Conservation (phyloP, 1,284 basidiomycete genomes). For the Sanghuangporus weigelae region DNA sequence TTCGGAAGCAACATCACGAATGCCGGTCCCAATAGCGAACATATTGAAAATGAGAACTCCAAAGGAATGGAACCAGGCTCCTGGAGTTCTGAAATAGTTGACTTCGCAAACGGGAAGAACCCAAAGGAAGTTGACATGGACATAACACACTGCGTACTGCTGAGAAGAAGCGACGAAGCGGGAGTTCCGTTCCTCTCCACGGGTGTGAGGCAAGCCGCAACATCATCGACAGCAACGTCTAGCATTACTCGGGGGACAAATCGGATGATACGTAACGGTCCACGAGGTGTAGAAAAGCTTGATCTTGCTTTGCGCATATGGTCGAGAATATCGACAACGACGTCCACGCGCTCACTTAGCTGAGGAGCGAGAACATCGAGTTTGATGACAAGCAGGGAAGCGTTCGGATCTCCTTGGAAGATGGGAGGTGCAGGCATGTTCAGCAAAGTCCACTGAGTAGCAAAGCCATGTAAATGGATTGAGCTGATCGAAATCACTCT, state of each 20-base stretch:
- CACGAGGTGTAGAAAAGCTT: slow-evolving; percentile 29
- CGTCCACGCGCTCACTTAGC: slow-evolving; percentile 47
- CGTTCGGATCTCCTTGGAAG: slow-evolving; percentile 53
- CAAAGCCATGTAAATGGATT: slow-evolving; percentile 38
- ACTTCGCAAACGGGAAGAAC: slow-evolving; percentile 3
- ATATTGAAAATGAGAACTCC: slow-evolving; percentile 1
- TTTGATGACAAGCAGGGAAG: slow-evolving; percentile 49
- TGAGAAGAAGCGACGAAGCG: slow-evolving; percentile 9
- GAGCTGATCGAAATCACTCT: slow-evolving; percentile 43
- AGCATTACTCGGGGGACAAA: slow-evolving; percentile 10
- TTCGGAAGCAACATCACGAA: slow-evolving; percentile 15
- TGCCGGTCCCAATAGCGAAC: slow-evolving; percentile 13
- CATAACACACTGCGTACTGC: slow-evolving; percentile 15
- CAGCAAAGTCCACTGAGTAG: slow-evolving; percentile 56
- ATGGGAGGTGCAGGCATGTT: slow-evolving; percentile 45
- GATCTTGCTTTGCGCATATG: slow-evolving; percentile 23
- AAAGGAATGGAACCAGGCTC: slow-evolving; percentile 3
- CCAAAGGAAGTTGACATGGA: slow-evolving; percentile 12
- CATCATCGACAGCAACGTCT: slow-evolving; percentile 9
- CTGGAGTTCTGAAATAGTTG: background rate
- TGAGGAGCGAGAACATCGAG: slow-evolving; percentile 42
- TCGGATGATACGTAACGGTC: slow-evolving; percentile 30
- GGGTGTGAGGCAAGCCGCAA: slow-evolving; percentile 14
- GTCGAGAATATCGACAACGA: slow-evolving; percentile 38
- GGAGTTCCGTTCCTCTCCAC: background rate